A percentile compares a stretch with the other conserved stretches of the same genome.
Conservation (phyloP, 805 yeast species). For the Dipodascus geniculatus region DNA sequence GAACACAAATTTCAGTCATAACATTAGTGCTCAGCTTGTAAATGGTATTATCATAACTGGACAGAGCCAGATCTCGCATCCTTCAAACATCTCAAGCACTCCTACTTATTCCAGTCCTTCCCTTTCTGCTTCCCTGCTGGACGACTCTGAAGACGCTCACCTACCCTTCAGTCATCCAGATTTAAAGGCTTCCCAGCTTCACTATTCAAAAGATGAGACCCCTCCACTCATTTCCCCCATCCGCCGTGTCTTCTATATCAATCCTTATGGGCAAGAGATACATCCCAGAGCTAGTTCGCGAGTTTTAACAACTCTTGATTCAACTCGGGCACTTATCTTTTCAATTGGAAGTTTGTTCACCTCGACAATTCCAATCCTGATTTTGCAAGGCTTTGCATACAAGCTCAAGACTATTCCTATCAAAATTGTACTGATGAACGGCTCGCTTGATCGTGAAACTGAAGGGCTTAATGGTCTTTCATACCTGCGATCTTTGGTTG, state of each 20-base stretch:
- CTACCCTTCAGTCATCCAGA: slow-evolving; percentile 73
- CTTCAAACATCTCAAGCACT: slow-evolving; percentile 24
- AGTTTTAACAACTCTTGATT: slow-evolving; percentile 39
- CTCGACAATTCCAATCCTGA: slow-evolving; percentile 67
- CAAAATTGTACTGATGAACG: slow-evolving; percentile 54
- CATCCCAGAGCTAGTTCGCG: slow-evolving; percentile 61
- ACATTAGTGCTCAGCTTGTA: slow-evolving; percentile 62
- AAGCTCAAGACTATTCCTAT: slow-evolving; percentile 32
- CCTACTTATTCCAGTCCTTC: slow-evolving; percentile 6
- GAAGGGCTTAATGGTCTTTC: slow-evolving; percentile 49
- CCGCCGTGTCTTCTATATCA: slow-evolving; percentile 61
- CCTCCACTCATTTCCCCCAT: slow-evolving; percentile 67
- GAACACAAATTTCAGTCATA: slow-evolving; percentile 75
- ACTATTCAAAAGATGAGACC: slow-evolving; percentile 48
- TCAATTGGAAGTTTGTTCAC: slow-evolving; percentile 89
- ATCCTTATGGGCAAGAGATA: slow-evolving; percentile 80
- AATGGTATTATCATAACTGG: slow-evolving; percentile 75
- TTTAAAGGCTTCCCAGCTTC: slow-evolving; percentile 59
- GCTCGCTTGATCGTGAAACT: slow-evolving; percentile 71
- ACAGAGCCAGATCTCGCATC: slow-evolving; percentile 90
- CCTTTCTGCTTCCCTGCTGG: slow-evolving; percentile 7
- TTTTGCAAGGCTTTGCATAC: slow-evolving; percentile 60
- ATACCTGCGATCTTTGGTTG: slow-evolving; percentile 43
- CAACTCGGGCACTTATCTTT: slow-evolving; percentile 39
- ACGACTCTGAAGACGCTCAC: slow-evolving; percentile 43